phyloP scores from a whole-genome alignment of 2,329 filamentous ascomycete species.

The Clarireedia monteithiana region DNA sequence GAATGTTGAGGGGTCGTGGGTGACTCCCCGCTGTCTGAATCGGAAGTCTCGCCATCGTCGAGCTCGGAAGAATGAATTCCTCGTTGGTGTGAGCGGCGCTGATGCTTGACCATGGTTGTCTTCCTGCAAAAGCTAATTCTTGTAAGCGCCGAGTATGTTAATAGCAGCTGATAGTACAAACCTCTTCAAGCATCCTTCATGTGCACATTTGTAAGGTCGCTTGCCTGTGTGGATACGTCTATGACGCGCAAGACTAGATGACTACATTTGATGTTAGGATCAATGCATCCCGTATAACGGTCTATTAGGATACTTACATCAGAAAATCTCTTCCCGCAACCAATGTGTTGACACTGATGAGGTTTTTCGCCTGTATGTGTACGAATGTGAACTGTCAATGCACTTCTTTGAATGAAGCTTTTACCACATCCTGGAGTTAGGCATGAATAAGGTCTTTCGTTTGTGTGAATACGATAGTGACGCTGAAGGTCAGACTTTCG shows the following conservation, averaged over 20 bases:
- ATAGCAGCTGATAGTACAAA: conserved; percentile 12
- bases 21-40: conserved; percentile 41
- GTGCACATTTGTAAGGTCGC: conserved; percentile 55
- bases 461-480: conserved; percentile 65
- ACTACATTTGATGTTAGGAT: conserved; percentile 20
- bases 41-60: conserved; percentile 30
- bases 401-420: conserved; percentile 64
- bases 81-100: conserved; percentile 53
- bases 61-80: conserved; percentile 46
- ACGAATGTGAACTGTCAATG: conserved; percentile 61
- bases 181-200: conserved; percentile 32
- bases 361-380: conserved; percentile 68
- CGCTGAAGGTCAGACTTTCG: conserved; percentile 63
- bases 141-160: conserved; percentile 12
- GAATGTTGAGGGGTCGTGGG: conserved; percentile 48
- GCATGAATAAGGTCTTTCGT: conserved; percentile 60
- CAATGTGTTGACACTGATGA: conserved; percentile 57
- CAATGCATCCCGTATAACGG: background rate
- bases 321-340: conserved; percentile 62
- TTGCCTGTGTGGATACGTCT: conserved; percentile 67
- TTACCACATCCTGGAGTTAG: conserved; percentile 54
- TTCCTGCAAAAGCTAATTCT: conserved; percentile 58
- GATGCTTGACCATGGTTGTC: conserved; percentile 64
- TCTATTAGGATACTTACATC: conserved; percentile 37
- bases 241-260: conserved; percentile 37